A percentile compares a stretch with the other conserved stretches of the same genome.
Evolutionary conservation across 2,329 filamentous ascomycete genomes (phyloP).

Genomic region (Sporothrix humicola): DNA sequence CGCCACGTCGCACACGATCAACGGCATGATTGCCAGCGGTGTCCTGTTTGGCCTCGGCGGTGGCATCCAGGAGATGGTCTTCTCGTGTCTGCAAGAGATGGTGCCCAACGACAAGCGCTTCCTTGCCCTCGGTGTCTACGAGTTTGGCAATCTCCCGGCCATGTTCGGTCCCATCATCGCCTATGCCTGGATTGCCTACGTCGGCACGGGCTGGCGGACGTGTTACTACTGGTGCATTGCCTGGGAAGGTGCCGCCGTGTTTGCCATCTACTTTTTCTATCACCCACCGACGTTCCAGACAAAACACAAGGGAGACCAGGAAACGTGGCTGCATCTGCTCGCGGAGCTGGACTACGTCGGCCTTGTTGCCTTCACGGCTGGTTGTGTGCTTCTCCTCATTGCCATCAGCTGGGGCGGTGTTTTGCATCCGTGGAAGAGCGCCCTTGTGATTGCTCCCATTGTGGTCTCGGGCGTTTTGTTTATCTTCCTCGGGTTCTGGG

Average conservation of each 20-base stretch:
- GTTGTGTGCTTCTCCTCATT: slow-evolving; percentile 10
- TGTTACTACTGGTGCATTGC: slow-evolving; percentile 47
- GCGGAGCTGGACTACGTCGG: slow-evolving; percentile 32
- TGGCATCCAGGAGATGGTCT: slow-evolving; percentile 50
- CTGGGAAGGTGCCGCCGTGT: slow-evolving; percentile 39
- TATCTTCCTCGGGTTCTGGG: slow-evolving; percentile 33
- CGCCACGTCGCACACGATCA: slow-evolving; percentile 47
- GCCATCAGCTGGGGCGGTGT: slow-evolving; percentile 33
- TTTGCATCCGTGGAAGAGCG: slow-evolving; percentile 30
- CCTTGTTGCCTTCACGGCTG: slow-evolving; percentile 18
- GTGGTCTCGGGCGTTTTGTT: slow-evolving; percentile 15
- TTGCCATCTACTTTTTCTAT: slow-evolving; percentile 44
- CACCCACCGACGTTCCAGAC: slow-evolving; percentile 46
- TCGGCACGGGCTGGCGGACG: slow-evolving; percentile 42
- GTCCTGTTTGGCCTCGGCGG: slow-evolving; percentile 48
- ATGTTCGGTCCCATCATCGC: slow-evolving; percentile 44
- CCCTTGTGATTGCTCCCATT: slow-evolving; percentile 25
- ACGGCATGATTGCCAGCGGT: slow-evolving; percentile 49
- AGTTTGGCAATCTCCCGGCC: slow-evolving; percentile 43
- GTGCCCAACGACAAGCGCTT: slow-evolving; percentile 47
- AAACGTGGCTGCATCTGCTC: slow-evolving; percentile 39
- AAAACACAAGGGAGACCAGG: slow-evolving; percentile 41
- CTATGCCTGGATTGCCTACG: slow-evolving; percentile 45
- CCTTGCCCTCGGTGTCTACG: slow-evolving; percentile 43
- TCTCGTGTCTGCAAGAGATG: slow-evolving; percentile 46